Evolutionary conservation across 495 filamentous ascomycete species (phyloP), one percentile per base, ranked within the genome.

Genomic region (Aspergillus egyptiacus): DNA sequence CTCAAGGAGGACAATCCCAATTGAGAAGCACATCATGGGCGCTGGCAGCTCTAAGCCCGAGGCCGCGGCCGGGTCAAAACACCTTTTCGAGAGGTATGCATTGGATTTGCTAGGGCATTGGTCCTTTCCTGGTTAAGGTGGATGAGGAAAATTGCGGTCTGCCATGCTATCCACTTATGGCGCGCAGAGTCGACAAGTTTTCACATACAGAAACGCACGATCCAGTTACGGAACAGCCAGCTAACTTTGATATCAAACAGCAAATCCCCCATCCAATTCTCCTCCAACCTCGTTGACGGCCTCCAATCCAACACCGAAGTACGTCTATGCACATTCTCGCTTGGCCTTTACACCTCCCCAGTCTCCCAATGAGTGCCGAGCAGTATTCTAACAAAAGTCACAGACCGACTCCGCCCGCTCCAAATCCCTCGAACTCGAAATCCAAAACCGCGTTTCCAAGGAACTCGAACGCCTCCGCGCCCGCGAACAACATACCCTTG

Each of bases 291-390:
- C 60, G 76, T 94, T 48, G 80, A 93, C 35, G 79, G 82, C 48
- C 77, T 98, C 49, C 85, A 96, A 58, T 77, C 78, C 52, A 94
- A 82, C 72, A 77, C 81, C 51, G 89, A 97, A 82, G 93, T 96
- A 73, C 60, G 73, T 57, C 46, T 41, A n/a, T n/a, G n/a, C n/a
- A n/a, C n/a, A n/a, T n/a, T n/a, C n/a, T n/a, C n/a, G n/a, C n/a
- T n/a, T n/a, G n/a, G n/a, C n/a, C n/a, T n/a, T n/a, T n/a, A n/a
- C n/a, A n/a, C n/a, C n/a, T n/a, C n/a, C n/a, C n/a, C n/a, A n/a
- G n/a, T n/a, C n/a, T n/a, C n/a, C n/a, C n/a, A n/a, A n/a, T n/a
- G n/a, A n/a, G n/a, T n/a, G n/a, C n/a, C n/a, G n/a, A n/a, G n/a
- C n/a, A n/a, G n/a, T n/a, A n/a, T n/a, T 28, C 25, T 28, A 28